Percentiles rank a stretch among this genome's conserved stretches.
Evolutionary conservation across 306 rosid species (phyloP).

Genomic region (Canavalia gladiata): DNA sequence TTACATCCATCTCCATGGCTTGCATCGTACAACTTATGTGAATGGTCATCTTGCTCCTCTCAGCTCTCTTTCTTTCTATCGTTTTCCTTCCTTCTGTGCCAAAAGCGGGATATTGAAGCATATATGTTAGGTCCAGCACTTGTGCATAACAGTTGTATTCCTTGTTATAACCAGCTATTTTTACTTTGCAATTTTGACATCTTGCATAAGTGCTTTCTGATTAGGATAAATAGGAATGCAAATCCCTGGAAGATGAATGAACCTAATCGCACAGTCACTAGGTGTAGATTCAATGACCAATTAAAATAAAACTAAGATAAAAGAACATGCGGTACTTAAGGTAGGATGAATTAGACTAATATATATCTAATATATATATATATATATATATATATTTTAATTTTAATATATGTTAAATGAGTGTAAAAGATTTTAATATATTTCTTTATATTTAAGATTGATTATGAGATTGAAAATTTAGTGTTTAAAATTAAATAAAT

Average conservation of each 20-base stretch:
- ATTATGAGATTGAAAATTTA: too few relatives aligned
- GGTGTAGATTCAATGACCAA: not conserved
- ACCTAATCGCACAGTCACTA: not conserved
- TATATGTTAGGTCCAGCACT: constrained; percentile 52
- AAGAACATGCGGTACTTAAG: not conserved
- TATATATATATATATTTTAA: too few relatives aligned
- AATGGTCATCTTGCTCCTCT: constrained; percentile 37
- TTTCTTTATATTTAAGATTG: too few relatives aligned
- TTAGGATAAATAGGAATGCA: constrained; percentile 6
- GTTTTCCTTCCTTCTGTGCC: constrained; percentile 27
- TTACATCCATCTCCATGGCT: not conserved
- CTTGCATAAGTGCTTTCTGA: constrained; percentile 43
- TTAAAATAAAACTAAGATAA: not conserved
- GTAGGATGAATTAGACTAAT: not conserved
- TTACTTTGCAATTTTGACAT: constrained; percentile 34
- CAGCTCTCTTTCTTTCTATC: constrained; percentile 19
- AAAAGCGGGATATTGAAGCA: constrained; percentile 24
- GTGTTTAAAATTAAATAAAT: too few relatives aligned
- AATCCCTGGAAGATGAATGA: not conserved
- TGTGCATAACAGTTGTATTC: constrained; percentile 57
- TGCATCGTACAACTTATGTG: constrained; percentile 34
- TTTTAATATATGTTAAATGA: too few relatives aligned
- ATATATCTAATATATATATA: too few relatives aligned
- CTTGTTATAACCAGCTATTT: constrained; percentile 31
- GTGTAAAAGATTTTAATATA: too few relatives aligned